Base-by-base conservation (phyloP, 495 filamentous ascomycete species). In the Pyronema domesticum region DNA sequence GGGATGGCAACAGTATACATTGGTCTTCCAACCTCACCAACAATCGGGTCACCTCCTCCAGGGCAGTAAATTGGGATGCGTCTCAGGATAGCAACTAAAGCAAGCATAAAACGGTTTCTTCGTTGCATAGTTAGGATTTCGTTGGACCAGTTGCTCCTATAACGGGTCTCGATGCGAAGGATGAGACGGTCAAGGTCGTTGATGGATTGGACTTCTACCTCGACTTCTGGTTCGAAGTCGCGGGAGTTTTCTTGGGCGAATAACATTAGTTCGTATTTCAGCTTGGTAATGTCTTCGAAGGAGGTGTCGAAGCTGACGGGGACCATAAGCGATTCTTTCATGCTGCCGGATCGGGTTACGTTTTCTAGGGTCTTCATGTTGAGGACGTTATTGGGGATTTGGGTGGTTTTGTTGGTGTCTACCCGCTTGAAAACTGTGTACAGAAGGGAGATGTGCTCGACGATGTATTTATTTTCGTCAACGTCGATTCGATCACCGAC, bases 131-230 rank as follows among this genome's bases (percentile, higher is more conserved):
- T 81, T 39, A 96, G 73, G 33, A 78, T 75, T 56, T 94, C 89
- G 66, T 93, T 95, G 45, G 89, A 80, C 91, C 91, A 98, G 71
- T 96, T 98, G 57, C 82, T 83, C 65, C 95, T 95, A 73, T 95
- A 88, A 55, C 80, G 79, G 62, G 95, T 86, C 57, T 85, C 82
- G 37, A 91, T 76, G 56, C 78, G 80, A 37, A 98, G 76, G 60
- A 82, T 77, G 30, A 98, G 72, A 67, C 93, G 91, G 66, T 94
- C 85, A 73, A 94, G 80, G 61, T 91, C 82, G 33, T 80, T 84
- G 18, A 95, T 78, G 33, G 86, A 80, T 33, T 77, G 74, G 14
- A 94, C 76, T 54, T 86, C 80, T 48, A 95, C 75, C 49, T 79
- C 72, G 46, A 98, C 70, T 51, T 94, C 84, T 0, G 80, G 77